These are phyloP conservation scores for Arctostaphylos glauca DNA, from an alignment of 148 eudicot genomes.

Conservation along the genomic window DNA sequence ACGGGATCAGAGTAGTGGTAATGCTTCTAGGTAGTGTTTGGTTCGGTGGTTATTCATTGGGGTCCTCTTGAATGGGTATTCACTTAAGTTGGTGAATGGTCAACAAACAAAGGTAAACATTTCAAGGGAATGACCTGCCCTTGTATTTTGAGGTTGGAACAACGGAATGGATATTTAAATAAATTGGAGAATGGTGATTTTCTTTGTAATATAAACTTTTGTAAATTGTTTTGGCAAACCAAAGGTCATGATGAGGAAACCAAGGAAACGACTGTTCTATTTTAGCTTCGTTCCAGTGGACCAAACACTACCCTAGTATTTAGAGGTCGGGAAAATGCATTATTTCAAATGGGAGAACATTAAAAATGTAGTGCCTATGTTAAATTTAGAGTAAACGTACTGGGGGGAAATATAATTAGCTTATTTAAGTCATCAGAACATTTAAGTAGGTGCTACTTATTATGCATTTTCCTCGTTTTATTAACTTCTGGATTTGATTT, in stretches of 20 bases:
- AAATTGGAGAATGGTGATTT: background rate
- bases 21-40: background rate
- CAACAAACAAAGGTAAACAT: background rate
- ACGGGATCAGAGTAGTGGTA: background rate
- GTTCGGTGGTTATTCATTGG: background rate
- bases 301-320: background rate
- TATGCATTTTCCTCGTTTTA: background rate
- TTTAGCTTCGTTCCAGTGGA: background rate
- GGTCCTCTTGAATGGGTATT: background rate
- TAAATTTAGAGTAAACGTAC: background rate
- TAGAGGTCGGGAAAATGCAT: slow-evolving; percentile 2
- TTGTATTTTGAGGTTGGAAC: background rate
- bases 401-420: background rate
- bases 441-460: background rate
- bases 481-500: slow-evolving; percentile 18
- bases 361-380: background rate
- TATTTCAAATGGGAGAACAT: background rate
- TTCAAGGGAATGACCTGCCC: background rate
- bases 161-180: background rate
- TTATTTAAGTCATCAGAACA: background rate
- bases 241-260: background rate
- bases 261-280: too few species aligned
- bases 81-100: background rate
- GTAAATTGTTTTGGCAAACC: background rate
- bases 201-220: background rate